A percentile compares a stretch with the other conserved stretches of the same genome.
Conservation (phyloP, 768 basidiomycete species). For the Royoungia palumana region DNA sequence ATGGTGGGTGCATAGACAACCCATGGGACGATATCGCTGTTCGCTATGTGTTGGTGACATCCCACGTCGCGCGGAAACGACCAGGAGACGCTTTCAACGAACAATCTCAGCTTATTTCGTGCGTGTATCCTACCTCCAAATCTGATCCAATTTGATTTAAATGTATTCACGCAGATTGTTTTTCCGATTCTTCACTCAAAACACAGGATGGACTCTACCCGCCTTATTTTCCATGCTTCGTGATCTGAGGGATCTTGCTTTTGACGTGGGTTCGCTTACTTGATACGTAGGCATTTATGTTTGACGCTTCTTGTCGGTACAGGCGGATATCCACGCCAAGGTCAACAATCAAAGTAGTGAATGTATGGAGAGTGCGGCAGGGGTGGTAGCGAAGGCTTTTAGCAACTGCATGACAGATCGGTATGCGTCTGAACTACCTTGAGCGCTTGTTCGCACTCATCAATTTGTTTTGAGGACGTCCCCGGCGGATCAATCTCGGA, state of each 20-base stretch:
- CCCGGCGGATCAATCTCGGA: conserved; percentile 69
- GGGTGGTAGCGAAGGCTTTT: conserved; percentile 86
- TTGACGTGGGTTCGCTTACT: conserved; percentile 54
- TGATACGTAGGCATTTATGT: not conserved
- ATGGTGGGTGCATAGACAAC: conserved; percentile 59
- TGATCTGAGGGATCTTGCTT: conserved; percentile 81
- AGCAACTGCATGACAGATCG: conserved; percentile 85
- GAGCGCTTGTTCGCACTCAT: not conserved
- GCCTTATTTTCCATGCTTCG: conserved; percentile 77
- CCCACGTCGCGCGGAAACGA: conserved; percentile 64
- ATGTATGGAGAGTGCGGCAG: conserved; percentile 83
- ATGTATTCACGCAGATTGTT: conserved; percentile 50
- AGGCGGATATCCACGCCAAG: conserved; percentile 65
- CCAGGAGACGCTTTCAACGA: conserved; percentile 77
- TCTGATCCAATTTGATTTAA: not conserved
- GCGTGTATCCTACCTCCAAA: conserved; percentile 32
- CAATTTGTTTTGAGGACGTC: conserved; percentile 45
- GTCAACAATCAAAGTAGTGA: conserved; percentile 55
- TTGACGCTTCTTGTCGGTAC: conserved; percentile 1
- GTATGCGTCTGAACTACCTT: conserved; percentile 31
- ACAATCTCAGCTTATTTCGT: conserved; percentile 74
- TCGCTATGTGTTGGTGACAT: conserved; percentile 75
- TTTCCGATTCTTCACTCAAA: conserved; percentile 73
- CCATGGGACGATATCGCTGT: conserved; percentile 90
- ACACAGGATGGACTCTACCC: conserved; percentile 84